Evolutionary conservation across 345 rosid species (phyloP).

Genomic region (Tarenaya hassleriana): DNA sequence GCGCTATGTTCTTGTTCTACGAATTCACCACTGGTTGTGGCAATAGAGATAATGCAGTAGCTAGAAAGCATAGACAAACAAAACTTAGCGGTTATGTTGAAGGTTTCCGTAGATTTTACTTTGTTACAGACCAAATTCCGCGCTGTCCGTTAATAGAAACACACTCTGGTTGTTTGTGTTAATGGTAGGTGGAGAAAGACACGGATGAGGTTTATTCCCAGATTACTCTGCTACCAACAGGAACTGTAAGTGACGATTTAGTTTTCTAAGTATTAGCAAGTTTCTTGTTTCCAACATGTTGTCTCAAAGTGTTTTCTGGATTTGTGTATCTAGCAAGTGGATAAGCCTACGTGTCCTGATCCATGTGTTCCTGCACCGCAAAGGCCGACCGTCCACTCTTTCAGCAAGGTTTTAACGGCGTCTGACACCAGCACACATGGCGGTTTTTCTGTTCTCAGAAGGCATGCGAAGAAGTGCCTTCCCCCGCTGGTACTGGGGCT

Average conservation of each 20-base stretch:
- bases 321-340: slow-evolving; percentile 35
- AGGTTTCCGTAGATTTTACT: slow-evolving; percentile 1
- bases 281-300: neutral
- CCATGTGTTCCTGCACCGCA: slow-evolving; percentile 35
- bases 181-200: slow-evolving; percentile 81
- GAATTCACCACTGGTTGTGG: neutral
- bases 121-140: neutral
- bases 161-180: slow-evolving; percentile 10
- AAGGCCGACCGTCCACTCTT: slow-evolving; percentile 54
- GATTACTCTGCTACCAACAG: slow-evolving; percentile 67
- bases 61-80: neutral
- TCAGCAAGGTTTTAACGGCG: slow-evolving; percentile 87
- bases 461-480: slow-evolving; percentile 88
- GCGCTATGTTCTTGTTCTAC: slow-evolving; percentile 7
- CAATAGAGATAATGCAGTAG: slow-evolving; percentile 8
- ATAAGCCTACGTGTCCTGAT: slow-evolving; percentile 53
- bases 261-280: slow-evolving; percentile 11
- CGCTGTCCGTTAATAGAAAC: neutral
- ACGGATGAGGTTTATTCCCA: slow-evolving; percentile 97
- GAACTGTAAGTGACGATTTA: slow-evolving; percentile 39
- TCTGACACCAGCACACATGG: slow-evolving; percentile 99
- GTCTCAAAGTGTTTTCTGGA: neutral
- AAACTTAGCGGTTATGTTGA: neutral
- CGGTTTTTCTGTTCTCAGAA: slow-evolving; percentile 87
- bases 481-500: slow-evolving; percentile 64